Conservation (phyloP, 2,329 filamentous ascomycete genomes). For the Fusarium buharicum region DNA sequence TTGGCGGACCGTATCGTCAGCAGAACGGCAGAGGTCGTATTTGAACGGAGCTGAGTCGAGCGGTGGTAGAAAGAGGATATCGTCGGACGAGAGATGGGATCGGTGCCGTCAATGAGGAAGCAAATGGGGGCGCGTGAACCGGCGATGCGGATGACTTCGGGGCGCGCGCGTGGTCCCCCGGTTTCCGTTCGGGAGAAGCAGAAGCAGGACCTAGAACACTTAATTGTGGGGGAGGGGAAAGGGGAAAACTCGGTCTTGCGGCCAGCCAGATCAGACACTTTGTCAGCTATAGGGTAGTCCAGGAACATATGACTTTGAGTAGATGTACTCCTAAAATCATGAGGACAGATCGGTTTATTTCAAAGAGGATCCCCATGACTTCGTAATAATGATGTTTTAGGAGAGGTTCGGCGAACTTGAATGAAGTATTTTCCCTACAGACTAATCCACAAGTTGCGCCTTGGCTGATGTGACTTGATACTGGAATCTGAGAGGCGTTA, state of each 20-base stretch:
- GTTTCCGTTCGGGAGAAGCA: constrained; percentile 33
- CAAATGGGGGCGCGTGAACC: constrained; percentile 44
- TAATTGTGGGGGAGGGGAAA: constrained; percentile 29
- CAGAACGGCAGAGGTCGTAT: constrained; percentile 26
- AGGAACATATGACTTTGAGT: constrained; percentile 1
- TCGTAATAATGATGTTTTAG: background rate
- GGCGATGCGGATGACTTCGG: constrained; percentile 49
- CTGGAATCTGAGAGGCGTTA: background rate
- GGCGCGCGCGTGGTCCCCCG: constrained; percentile 43
- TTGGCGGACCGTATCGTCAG: constrained; percentile 21
- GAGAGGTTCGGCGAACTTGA: background rate
- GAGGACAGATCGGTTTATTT: background rate
- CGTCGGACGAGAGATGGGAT: constrained; percentile 22
- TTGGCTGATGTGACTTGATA: background rate
- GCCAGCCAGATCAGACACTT: constrained; percentile 5
- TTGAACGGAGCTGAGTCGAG: constrained; percentile 13
- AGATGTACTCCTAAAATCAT: constrained; percentile 1
- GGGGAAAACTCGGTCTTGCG: constrained; percentile 13
- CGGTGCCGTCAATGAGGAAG: constrained; percentile 33
- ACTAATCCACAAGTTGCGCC: background rate
- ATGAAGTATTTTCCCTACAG: background rate
- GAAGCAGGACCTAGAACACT: constrained; percentile 24
- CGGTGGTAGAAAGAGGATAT: constrained; percentile 14
- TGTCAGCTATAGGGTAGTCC: constrained; percentile 17
- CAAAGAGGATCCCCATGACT: background rate